phyloP scores from a whole-genome alignment of 1,139 yeast species.

The Candida gigantensis region DNA sequence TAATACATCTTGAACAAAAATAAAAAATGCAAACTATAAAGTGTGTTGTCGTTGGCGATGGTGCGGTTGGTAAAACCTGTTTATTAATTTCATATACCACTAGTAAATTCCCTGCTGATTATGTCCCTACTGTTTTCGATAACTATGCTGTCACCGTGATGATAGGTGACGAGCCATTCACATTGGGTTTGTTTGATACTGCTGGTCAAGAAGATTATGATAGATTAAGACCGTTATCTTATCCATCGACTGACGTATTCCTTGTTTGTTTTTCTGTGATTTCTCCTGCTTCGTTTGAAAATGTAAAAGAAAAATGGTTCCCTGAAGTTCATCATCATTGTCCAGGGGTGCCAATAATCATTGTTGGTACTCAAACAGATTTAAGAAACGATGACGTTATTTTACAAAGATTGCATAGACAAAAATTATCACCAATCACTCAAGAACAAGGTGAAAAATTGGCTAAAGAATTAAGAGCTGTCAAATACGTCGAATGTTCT shows the following conservation, averaged over 20 bases:
- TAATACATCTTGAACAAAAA: too few species aligned
- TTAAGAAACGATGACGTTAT: constrained; percentile 91
- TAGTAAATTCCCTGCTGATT: constrained; percentile 91
- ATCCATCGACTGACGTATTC: constrained; percentile 91
- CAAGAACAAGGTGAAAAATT: constrained; percentile 88
- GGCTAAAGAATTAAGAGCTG: constrained; percentile 92
- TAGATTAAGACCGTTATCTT: constrained; percentile 84
- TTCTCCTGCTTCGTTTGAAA: constrained; percentile 77
- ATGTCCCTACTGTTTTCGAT: constrained; percentile 92
- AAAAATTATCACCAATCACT: constrained; percentile 83
- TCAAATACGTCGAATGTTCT: constrained; percentile 94
- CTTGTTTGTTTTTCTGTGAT: constrained; percentile 85
- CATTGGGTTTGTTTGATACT: constrained; percentile 94
- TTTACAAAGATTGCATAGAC: constrained; percentile 85
- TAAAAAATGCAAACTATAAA: constrained; percentile 83
- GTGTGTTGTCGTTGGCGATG: constrained; percentile 97
- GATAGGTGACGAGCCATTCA: constrained; percentile 79
- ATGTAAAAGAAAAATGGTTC: constrained; percentile 76
- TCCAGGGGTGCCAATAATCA: constrained; percentile 82
- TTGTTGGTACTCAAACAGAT: constrained; percentile 96
- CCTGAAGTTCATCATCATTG: constrained; percentile 90
- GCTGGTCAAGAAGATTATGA: constrained; percentile 97
- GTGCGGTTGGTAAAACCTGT: constrained; percentile 95
- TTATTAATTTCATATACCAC: constrained; percentile 87
- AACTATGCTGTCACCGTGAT: constrained; percentile 86